Conservation (phyloP, 1,284 basidiomycete genomes). For the Trichosporon sp. region DNA sequence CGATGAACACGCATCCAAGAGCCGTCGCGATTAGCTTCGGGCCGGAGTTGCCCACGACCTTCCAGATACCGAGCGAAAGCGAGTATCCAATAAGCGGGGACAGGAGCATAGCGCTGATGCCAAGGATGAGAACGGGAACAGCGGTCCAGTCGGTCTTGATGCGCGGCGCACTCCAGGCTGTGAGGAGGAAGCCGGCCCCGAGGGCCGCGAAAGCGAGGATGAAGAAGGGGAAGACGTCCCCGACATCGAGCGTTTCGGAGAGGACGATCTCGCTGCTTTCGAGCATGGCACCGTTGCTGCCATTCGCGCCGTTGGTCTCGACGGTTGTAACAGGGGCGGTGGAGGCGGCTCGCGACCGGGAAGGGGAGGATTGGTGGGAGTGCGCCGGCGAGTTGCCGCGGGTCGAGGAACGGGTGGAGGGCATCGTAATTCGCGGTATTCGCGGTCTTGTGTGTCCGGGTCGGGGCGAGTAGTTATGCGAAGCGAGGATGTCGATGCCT, state of each 20-base stretch:
- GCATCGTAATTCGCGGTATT: background rate
- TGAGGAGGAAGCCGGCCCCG: constrained; percentile 14
- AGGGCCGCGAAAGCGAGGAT: constrained; percentile 6
- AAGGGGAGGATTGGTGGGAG: background rate
- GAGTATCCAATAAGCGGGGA: constrained; percentile 4
- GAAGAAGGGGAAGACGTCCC: constrained; percentile 14
- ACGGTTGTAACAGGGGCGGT: background rate
- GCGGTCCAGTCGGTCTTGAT: constrained; percentile 2
- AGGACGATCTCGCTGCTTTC: background rate
- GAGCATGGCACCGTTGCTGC: background rate
- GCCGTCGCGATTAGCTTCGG: background rate
- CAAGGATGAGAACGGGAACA: constrained; percentile 1
- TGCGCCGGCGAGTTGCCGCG: background rate
- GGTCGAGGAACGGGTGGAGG: background rate
- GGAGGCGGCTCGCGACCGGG: background rate
- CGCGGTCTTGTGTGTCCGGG: no score
- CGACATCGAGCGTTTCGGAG: constrained; percentile 1
- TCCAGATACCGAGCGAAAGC: constrained; percentile 12
- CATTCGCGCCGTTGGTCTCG: background rate
- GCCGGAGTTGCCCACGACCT: background rate
- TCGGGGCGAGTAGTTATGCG: background rate
- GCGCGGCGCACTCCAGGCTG: background rate
- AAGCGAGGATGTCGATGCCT: no score
- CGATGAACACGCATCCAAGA: constrained; percentile 10
- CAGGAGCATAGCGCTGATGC: background rate